These are phyloP conservation scores for Ophiostoma sp. DNA, from an alignment of 2,329 filamentous ascomycete species.

Conservation along the genomic window DNA sequence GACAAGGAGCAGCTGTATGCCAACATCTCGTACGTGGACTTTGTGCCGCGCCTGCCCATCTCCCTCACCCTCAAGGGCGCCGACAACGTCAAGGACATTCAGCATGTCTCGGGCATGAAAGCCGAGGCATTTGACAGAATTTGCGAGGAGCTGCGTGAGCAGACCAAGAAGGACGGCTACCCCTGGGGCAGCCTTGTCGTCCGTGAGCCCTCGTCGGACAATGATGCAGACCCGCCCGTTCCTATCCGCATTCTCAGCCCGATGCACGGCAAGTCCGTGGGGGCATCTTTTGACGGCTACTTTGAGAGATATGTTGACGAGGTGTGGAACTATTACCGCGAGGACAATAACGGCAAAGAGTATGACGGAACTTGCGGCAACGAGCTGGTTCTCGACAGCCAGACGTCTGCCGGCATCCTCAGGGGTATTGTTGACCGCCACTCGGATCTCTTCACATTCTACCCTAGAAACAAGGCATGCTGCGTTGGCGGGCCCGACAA, in stretches of 20 bases:
- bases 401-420: slow-evolving; percentile 53
- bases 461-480: background rate
- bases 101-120: slow-evolving; percentile 54
- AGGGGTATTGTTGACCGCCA: slow-evolving; percentile 44
- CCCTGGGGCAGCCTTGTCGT: slow-evolving; percentile 58
- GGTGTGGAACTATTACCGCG: slow-evolving; percentile 39
- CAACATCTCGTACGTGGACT: slow-evolving; percentile 64
- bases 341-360: slow-evolving; percentile 8
- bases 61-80: slow-evolving; percentile 45
- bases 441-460: slow-evolving; percentile 34
- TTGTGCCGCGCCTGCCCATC: slow-evolving; percentile 52
- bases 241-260: slow-evolving; percentile 42
- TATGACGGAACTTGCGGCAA: slow-evolving; percentile 22
- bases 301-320: slow-evolving; percentile 41
- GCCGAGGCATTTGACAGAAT: slow-evolving; percentile 53
- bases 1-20: slow-evolving; percentile 53
- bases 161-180: slow-evolving; percentile 50
- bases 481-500: background rate
- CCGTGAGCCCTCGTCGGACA: slow-evolving; percentile 23
- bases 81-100: slow-evolving; percentile 36
- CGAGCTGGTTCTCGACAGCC: slow-evolving; percentile 58
- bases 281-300: slow-evolving; percentile 43
- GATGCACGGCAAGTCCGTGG: slow-evolving; percentile 41
- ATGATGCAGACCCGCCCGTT: slow-evolving; percentile 21
- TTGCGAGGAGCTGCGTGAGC: slow-evolving; percentile 48